phyloP scores from a whole-genome alignment of 2,329 filamentous ascomycete genomes.

The Hymenotorrendiella dingleyae region DNA sequence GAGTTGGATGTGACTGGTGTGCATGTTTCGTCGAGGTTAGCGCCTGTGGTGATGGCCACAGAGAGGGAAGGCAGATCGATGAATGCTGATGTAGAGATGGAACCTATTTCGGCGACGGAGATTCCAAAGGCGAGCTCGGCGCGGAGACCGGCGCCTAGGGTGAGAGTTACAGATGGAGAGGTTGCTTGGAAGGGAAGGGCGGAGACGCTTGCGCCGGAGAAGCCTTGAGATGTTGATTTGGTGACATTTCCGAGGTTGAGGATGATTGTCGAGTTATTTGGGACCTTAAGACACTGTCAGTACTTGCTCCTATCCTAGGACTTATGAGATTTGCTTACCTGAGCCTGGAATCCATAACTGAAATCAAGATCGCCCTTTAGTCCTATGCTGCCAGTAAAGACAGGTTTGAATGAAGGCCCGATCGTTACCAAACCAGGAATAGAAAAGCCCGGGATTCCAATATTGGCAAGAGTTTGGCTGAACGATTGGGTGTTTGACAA shows the following conservation, averaged over 20 bases:
- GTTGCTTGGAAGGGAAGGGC: constrained; percentile 10
- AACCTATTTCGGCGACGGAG: constrained; percentile 1
- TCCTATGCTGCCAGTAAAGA: constrained; percentile 6
- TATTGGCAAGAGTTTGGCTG: constrained; percentile 3
- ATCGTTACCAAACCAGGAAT: constrained; percentile 10
- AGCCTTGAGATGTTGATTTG: constrained; percentile 4
- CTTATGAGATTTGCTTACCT: background rate
- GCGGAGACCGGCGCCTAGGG: constrained; percentile 5
- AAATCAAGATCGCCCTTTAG: constrained; percentile 4
- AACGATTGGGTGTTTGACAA: constrained; percentile 2
- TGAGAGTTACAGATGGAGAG: constrained; percentile 4
- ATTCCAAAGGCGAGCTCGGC: constrained; percentile 8
- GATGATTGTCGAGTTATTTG: constrained; percentile 9
- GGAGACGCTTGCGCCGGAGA: constrained; percentile 3
- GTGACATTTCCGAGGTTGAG: constrained; percentile 7
- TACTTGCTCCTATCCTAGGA: background rate
- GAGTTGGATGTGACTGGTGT: background rate
- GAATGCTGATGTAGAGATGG: too few relatives aligned
- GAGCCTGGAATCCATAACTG: constrained; percentile 9
- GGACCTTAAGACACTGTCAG: constrained; percentile 3
- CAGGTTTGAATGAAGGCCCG: constrained; percentile 9
- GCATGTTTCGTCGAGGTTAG: constrained; percentile 6
- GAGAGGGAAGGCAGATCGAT: constrained; percentile 7
- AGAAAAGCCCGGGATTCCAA: constrained; percentile 9
- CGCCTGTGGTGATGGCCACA: constrained; percentile 4